phyloP scores from a whole-genome alignment of 2,329 filamentous ascomycete species.

The Ophiosphaerella korrae region DNA sequence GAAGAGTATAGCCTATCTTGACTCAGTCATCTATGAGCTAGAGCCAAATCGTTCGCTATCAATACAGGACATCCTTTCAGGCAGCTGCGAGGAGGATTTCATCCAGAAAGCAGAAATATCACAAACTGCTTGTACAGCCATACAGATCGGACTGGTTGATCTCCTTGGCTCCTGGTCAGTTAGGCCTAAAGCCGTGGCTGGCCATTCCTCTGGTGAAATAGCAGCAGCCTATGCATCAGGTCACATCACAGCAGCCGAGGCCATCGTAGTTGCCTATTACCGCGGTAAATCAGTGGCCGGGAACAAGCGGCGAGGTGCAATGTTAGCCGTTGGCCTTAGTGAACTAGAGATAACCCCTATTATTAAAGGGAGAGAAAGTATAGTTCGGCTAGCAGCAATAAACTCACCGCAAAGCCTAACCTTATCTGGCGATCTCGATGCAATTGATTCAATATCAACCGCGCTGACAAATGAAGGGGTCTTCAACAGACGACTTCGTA shows the following conservation, averaged over 20 bases:
- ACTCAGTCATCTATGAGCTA: too few relatives aligned
- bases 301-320: constrained; percentile 18
- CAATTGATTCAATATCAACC: not conserved
- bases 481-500: constrained; percentile 20
- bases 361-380: constrained; percentile 6
- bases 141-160: constrained; percentile 30
- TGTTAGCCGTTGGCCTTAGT: constrained; percentile 29
- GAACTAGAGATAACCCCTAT: not conserved
- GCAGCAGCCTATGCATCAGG: constrained; percentile 29
- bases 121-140: constrained; percentile 26
- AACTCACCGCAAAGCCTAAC: constrained; percentile 33
- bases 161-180: constrained; percentile 20
- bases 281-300: constrained; percentile 15
- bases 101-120: constrained; percentile 17
- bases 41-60: not conserved
- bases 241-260: constrained; percentile 16
- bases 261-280: constrained; percentile 25
- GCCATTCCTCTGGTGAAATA: constrained; percentile 36
- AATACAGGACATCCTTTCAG: constrained; percentile 1
- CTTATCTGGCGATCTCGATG: constrained; percentile 30
- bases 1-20: too few relatives aligned
- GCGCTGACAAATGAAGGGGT: constrained; percentile 7
- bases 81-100: not conserved
- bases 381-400: constrained; percentile 24
- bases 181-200: constrained; percentile 7